A percentile compares a stretch with the other conserved stretches of the same genome.
phyloP scores from a whole-genome alignment of 2,329 filamentous ascomycete genomes.

The Didymella pomorum region DNA sequence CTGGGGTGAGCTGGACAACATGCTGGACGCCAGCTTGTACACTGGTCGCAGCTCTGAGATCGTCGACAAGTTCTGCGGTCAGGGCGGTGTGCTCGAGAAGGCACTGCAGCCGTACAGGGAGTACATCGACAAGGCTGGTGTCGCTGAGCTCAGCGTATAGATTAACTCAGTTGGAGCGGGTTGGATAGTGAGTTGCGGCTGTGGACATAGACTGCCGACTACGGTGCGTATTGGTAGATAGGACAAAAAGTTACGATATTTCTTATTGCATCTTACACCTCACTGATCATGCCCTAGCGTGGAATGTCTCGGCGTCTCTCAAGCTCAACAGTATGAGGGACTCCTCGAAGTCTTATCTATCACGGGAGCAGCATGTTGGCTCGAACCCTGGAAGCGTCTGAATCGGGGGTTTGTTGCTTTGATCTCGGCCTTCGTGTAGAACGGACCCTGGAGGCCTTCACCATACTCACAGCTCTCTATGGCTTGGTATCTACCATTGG shows the following conservation, averaged over 20 bases:
- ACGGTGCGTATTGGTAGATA: neutral
- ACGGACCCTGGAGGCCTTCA: no score
- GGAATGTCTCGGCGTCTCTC: neutral
- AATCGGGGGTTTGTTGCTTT: no score
- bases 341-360: no score
- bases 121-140: conserved; percentile 51
- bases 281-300: neutral
- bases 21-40: conserved; percentile 71
- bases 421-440: no score
- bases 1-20: conserved; percentile 70
- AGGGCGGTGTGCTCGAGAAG: conserved; percentile 26
- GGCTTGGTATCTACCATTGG: no score
- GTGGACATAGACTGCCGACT: conserved; percentile 8
- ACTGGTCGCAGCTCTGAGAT: conserved; percentile 60
- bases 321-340: no score
- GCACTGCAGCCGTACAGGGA: conserved; percentile 62
- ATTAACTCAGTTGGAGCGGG: neutral
- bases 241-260: neutral
- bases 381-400: no score
- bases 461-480: no score
- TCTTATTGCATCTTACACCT: neutral
- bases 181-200: neutral
- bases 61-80: conserved; percentile 35
- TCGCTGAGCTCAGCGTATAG: conserved; percentile 46
- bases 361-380: no score